Conservation (phyloP, 371 early-diverging fungal genomes). For the Apophysomyces trapeziformis region DNA sequence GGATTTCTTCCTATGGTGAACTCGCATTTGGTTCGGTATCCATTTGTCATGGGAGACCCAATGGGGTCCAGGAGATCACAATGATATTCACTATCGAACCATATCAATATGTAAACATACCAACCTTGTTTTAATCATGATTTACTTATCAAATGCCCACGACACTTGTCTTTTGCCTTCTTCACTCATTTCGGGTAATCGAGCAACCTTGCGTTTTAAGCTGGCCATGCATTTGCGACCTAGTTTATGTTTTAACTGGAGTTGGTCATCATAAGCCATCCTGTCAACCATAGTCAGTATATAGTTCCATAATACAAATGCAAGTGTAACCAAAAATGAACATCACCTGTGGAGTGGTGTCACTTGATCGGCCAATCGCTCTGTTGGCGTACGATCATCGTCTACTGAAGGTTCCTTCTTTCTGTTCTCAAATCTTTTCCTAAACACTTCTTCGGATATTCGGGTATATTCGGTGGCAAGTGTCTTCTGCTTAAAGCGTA, state of each 20-base stretch:
- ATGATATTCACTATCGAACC: slow-evolving; percentile 23
- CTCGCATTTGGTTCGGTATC: slow-evolving; percentile 86
- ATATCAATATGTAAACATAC: neutral
- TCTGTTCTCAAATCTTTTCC: slow-evolving; percentile 37
- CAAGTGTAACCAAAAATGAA: too few relatives aligned
- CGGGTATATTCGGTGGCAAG: slow-evolving; percentile 35
- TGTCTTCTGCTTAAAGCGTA: slow-evolving; percentile 39
- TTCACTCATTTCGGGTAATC: slow-evolving; percentile 26
- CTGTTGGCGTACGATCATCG: slow-evolving; percentile 59
- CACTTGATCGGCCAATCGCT: slow-evolving; percentile 75
- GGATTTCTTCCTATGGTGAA: slow-evolving; percentile 74
- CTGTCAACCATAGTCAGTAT: slow-evolving; percentile 14
- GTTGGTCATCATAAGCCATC: slow-evolving; percentile 46
- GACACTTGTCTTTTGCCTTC: slow-evolving; percentile 28
- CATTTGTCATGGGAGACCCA: slow-evolving; percentile 66
- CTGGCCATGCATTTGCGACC: slow-evolving; percentile 29
- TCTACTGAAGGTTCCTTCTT: slow-evolving; percentile 25
- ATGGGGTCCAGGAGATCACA: slow-evolving; percentile 57
- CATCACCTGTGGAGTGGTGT: slow-evolving; percentile 67
- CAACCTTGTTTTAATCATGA: slow-evolving; percentile 22
- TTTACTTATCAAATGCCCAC: slow-evolving; percentile 44
- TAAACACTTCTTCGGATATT: slow-evolving; percentile 27
- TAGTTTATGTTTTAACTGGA: slow-evolving; percentile 39
- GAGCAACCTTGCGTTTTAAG: slow-evolving; percentile 34
- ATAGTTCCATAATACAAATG: neutral